Conservation (phyloP, 768 basidiomycete species). For the Crassisporium funariophilum region DNA sequence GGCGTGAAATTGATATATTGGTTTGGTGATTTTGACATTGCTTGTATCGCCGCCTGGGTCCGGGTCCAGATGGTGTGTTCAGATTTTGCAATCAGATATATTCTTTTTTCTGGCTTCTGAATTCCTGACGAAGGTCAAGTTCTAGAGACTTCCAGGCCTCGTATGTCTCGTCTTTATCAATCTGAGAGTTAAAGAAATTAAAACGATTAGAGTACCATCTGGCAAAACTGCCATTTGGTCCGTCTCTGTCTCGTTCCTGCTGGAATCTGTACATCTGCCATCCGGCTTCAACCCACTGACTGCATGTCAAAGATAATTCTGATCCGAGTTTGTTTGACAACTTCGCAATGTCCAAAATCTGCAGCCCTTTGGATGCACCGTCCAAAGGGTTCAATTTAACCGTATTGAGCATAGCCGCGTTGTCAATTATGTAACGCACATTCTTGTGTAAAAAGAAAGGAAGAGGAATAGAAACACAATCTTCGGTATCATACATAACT, state of each 20-base stretch:
- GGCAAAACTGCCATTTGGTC: not conserved
- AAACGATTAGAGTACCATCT: not conserved
- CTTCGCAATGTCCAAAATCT: not conserved
- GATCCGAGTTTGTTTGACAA: not conserved
- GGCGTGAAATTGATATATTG: not conserved
- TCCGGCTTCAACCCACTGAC: not conserved
- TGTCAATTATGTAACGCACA: not conserved
- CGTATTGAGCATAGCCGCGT: not conserved
- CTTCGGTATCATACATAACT: slow-evolving; percentile 16
- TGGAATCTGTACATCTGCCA: not conserved
- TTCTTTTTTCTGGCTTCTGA: not conserved
- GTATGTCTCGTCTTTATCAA: not conserved
- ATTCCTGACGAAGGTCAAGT: not conserved
- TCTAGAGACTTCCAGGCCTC: not conserved
- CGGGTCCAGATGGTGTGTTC: too few relatives aligned
- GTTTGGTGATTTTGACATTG: not conserved
- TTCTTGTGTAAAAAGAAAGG: slow-evolving; percentile 12
- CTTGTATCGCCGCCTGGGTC: not conserved
- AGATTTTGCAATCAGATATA: not conserved
- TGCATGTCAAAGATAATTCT: not conserved
- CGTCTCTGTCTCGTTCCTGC: not conserved
- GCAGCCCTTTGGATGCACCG: not conserved
- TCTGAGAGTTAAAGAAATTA: not conserved
- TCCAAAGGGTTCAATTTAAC: not conserved
- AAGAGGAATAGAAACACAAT: slow-evolving; percentile 5